A percentile compares a stretch with the other conserved stretches of the same genome.
Evolutionary conservation across 176 grass and related monocot genomes (phyloP).

Genomic region (Oryza nivara): DNA sequence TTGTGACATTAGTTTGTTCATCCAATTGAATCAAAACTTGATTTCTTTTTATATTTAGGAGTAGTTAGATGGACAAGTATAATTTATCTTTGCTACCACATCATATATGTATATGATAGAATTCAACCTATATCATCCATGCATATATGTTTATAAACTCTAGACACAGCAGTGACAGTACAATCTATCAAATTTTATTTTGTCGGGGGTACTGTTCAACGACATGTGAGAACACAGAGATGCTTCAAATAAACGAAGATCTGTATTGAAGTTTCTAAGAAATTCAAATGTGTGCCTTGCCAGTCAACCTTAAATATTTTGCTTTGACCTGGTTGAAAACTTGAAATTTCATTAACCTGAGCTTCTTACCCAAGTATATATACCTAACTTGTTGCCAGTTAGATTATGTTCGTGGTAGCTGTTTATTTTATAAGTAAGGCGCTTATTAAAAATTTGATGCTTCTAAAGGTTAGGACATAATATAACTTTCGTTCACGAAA

Average conservation of each 20-base stretch:
- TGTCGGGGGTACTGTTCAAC: not conserved
- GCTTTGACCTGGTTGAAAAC: conserved; percentile 26
- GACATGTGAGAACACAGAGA: conserved; percentile 37
- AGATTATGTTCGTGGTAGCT: not conserved
- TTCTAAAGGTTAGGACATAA: not conserved
- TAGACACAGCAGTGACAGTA: not conserved
- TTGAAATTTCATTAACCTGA: not conserved
- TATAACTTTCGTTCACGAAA: not conserved
- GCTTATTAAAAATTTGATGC: not conserved
- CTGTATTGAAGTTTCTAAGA: conserved; percentile 26
- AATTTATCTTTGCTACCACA: too few species aligned
- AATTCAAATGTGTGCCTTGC: conserved; percentile 12
- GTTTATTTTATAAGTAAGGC: not conserved
- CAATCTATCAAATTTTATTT: not conserved
- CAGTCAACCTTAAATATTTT: conserved; percentile 15
- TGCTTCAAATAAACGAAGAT: not conserved
- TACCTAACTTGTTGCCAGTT: not conserved
- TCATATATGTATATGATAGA: too few species aligned
- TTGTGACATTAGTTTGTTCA: not conserved
- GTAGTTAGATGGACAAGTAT: not conserved
- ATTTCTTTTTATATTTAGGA: not conserved
- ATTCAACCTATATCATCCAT: too few species aligned
- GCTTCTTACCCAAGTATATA: not conserved
- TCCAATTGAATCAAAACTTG: not conserved
- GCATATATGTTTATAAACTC: not conserved